Evolutionary conservation across 2,329 filamentous ascomycete genomes (phyloP).

Genomic region (Akanthomyces uredinophilus): DNA sequence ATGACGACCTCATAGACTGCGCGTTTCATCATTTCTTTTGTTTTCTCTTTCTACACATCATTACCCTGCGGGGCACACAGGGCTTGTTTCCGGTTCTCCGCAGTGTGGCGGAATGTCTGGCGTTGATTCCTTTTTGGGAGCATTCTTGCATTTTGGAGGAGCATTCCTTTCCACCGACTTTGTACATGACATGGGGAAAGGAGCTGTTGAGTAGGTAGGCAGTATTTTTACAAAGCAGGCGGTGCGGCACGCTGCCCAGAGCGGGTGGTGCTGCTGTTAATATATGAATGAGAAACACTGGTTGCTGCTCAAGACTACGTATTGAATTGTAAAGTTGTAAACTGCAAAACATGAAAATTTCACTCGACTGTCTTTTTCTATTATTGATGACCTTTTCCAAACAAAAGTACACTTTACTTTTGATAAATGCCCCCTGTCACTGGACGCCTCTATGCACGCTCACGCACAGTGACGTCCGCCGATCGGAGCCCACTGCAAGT

Average conservation of each 20-base stretch:
- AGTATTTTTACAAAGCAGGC: background rate
- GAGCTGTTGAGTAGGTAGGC: background rate
- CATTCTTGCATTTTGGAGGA: conserved; percentile 7
- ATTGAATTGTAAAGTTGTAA: too few relatives aligned
- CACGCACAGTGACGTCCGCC: background rate
- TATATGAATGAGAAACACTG: conserved; percentile 5
- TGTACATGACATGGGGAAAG: conserved; percentile 1
- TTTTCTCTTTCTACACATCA: background rate
- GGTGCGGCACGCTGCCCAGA: background rate
- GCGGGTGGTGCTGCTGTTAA: background rate
- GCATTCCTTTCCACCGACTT: background rate
- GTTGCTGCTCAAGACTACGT: background rate
- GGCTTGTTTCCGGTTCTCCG: background rate
- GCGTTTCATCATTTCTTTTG: background rate
- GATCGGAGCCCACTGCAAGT: background rate
- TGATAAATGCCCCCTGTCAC: too few relatives aligned
- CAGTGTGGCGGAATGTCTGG: background rate
- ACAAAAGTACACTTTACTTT: too few relatives aligned
- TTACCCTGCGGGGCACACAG: background rate
- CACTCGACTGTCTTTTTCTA: background rate
- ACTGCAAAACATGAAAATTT: too few relatives aligned
- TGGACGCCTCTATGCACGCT: background rate
- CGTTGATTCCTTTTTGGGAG: conserved; percentile 3
- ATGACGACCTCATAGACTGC: conserved; percentile 9
- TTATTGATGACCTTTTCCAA: too few relatives aligned